Percentiles rank a stretch among this genome's conserved stretches.
Conservation (phyloP, 345 rosid species). For the Dipteronia sinensis region DNA sequence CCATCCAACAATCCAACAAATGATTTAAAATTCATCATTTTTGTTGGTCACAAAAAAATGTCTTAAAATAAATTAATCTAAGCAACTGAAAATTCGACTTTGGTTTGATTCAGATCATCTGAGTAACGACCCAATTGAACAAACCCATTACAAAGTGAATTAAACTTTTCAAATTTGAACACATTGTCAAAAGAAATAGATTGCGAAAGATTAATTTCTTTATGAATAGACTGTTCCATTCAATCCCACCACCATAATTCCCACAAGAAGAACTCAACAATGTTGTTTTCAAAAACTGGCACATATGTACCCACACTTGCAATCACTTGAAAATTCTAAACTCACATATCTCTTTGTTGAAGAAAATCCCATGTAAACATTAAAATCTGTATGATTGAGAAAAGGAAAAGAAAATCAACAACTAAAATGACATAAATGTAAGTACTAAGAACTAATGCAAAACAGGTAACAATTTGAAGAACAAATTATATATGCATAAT, state of each 20-base stretch:
- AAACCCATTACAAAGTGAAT: conserved; percentile 75
- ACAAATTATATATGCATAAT: no score
- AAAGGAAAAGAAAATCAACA: neutral
- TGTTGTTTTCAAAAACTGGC: conserved; percentile 44
- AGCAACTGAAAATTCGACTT: no score
- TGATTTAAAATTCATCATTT: no score
- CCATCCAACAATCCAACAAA: no score
- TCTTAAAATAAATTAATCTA: no score
- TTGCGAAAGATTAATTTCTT: conserved; percentile 74
- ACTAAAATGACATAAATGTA: no score
- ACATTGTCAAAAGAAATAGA: conserved; percentile 82
- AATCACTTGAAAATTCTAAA: neutral
- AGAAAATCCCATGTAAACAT: neutral
- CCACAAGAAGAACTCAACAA: conserved; percentile 44
- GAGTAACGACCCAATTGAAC: conserved; percentile 65
- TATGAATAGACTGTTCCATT: conserved; percentile 85
- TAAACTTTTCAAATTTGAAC: no score
- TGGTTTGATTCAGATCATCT: conserved; percentile 48
- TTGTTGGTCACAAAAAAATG: no score
- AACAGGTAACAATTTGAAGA: no score
- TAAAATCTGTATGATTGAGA: conserved; percentile 1
- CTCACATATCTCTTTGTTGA: neutral
- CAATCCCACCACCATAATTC: conserved; percentile 17
- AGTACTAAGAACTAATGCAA: no score
- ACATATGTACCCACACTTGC: neutral